phyloP scores from a whole-genome alignment of 2,329 filamentous ascomycete genomes.

The Amauroascus verrucosus region DNA sequence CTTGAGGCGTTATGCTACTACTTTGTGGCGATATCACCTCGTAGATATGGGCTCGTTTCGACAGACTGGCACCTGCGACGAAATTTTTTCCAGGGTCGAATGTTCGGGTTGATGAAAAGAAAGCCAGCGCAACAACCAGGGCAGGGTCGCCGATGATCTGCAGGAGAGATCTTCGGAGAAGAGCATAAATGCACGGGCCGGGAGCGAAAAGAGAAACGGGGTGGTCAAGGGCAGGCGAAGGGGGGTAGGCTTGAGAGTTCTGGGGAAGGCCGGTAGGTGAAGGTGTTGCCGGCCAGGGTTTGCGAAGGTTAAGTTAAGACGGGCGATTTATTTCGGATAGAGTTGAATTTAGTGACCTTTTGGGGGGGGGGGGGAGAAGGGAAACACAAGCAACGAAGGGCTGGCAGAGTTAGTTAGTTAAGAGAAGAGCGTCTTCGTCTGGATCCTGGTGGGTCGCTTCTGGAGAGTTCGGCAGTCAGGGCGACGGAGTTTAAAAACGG shows the following conservation, averaged over 20 bases:
- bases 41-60: background rate
- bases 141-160: conserved; percentile 1
- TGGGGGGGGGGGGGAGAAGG: background rate
- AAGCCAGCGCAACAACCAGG: background rate
- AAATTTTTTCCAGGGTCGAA: background rate
- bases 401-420: no score
- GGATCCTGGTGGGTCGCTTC: background rate
- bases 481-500: no score
- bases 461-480: no score
- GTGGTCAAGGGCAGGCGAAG: background rate
- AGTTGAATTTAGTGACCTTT: no score
- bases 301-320: no score
- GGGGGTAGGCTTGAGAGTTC: background rate
- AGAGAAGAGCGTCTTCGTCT: background rate
- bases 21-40: background rate
- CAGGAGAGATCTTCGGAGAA: conserved; percentile 2
- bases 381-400: background rate
- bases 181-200: background rate
- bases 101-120: background rate
- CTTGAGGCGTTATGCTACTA: background rate
- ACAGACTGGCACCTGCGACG: background rate
- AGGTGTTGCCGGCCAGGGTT: background rate
- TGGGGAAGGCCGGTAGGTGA: background rate
- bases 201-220: background rate
- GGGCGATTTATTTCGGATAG: no score